Percentiles rank a stretch among this genome's conserved stretches.
These are phyloP conservation scores for Cardamine resedifolia DNA, from an alignment of 345 rosid species.

Conservation along the genomic window DNA sequence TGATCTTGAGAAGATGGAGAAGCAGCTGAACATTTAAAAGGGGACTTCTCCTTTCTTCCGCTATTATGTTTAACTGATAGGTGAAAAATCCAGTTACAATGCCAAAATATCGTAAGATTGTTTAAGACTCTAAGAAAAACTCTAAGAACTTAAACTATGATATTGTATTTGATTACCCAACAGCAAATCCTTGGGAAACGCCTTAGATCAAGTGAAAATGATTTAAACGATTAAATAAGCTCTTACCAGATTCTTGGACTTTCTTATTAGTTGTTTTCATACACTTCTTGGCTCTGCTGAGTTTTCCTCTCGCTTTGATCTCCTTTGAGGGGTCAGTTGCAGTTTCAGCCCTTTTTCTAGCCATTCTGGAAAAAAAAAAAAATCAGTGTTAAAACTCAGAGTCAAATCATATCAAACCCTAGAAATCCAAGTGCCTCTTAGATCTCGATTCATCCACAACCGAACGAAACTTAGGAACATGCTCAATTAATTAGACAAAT, in stretches of 20 bases:
- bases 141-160: background rate
- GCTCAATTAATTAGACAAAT: background rate
- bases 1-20: constrained; percentile 17
- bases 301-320: constrained; percentile 24
- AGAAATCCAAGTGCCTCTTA: background rate
- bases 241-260: constrained; percentile 25
- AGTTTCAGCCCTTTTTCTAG: constrained; percentile 31
- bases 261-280: constrained; percentile 26
- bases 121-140: background rate
- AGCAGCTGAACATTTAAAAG: constrained; percentile 23
- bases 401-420: background rate
- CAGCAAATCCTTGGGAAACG: background rate
- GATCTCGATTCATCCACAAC: constrained; percentile 7
- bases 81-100: background rate
- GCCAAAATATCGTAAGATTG: background rate
- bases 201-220: background rate
- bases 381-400: background rate
- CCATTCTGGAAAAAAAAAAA: constrained; percentile 20
- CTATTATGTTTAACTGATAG: constrained; percentile 27
- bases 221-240: background rate
- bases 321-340: constrained; percentile 21
- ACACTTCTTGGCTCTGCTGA: constrained; percentile 22
- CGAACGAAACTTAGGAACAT: background rate
- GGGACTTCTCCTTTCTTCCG: constrained; percentile 35
- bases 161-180: background rate